Conservation (phyloP, 257 asterid species). For the Fraxinus cuspidata region DNA sequence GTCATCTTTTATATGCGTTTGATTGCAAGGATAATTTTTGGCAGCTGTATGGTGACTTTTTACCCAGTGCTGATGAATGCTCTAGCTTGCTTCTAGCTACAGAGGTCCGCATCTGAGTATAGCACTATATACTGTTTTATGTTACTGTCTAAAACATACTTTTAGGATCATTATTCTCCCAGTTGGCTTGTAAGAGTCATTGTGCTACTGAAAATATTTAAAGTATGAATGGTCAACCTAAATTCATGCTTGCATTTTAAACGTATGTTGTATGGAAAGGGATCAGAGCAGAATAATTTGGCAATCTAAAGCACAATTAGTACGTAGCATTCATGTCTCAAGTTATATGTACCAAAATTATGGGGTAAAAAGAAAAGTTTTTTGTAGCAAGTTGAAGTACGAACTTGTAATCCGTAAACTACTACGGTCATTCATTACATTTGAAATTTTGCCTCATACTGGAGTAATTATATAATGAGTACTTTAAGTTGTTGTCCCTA, state of each 20-base stretch:
- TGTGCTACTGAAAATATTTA: neutral
- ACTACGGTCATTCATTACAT: neutral
- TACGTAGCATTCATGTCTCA: neutral
- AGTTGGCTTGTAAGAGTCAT: neutral
- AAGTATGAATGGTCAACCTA: neutral
- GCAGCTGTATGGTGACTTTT: conserved; percentile 95
- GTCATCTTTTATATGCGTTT: conserved; percentile 79
- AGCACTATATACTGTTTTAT: conserved; percentile 15
- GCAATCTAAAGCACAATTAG: neutral
- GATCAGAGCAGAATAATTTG: neutral
- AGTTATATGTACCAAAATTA: neutral
- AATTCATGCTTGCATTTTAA: neutral
- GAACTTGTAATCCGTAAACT: neutral
- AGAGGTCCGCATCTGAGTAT: conserved; percentile 59
- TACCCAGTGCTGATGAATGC: conserved; percentile 86
- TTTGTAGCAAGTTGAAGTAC: neutral
- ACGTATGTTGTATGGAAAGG: neutral
- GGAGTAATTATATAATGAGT: neutral
- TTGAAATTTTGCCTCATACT: neutral
- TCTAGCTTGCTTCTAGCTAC: conserved; percentile 92
- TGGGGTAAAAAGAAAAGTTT: neutral
- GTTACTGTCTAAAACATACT: conserved; percentile 3
- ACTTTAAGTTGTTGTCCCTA: neutral
- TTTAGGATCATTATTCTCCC: neutral
- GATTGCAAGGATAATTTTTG: conserved; percentile 96